These are phyloP conservation scores for Paecilomyces variotii DNA, from an alignment of 2,329 filamentous ascomycete species.

Conservation along the genomic window DNA sequence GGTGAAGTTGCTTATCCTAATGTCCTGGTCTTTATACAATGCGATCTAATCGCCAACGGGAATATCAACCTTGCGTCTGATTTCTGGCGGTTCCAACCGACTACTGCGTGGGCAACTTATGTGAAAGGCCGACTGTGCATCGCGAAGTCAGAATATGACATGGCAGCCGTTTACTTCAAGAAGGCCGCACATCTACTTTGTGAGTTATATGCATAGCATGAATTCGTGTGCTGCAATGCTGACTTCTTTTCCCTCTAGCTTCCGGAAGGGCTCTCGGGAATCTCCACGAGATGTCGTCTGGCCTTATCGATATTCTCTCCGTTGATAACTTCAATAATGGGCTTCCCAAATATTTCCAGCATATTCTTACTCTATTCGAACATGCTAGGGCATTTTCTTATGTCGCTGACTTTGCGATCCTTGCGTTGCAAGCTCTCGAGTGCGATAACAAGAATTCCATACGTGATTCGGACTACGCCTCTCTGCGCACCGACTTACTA, in stretches of 20 bases:
- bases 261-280: slow-evolving; percentile 38
- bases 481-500: slow-evolving; percentile 62
- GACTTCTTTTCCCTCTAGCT: slow-evolving; percentile 16
- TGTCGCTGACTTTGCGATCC: slow-evolving; percentile 72
- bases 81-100: slow-evolving; percentile 58
- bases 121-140: slow-evolving; percentile 75
- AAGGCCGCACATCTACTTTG: slow-evolving; percentile 76
- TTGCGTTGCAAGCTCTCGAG: slow-evolving; percentile 59
- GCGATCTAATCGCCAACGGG: slow-evolving; percentile 60
- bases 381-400: slow-evolving; percentile 66
- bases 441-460: slow-evolving; percentile 22
- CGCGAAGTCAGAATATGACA: slow-evolving; percentile 62
- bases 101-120: slow-evolving; percentile 59
- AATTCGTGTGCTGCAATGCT: not conserved
- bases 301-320: slow-evolving; percentile 68
- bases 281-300: slow-evolving; percentile 41
- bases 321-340: slow-evolving; percentile 62
- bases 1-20: slow-evolving; percentile 49
- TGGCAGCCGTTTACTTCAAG: slow-evolving; percentile 68
- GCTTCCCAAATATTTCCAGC: slow-evolving; percentile 74
- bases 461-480: slow-evolving; percentile 27
- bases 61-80: slow-evolving; percentile 57
- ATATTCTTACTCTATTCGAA: slow-evolving; percentile 77
- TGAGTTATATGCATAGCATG: slow-evolving; percentile 42
- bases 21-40: slow-evolving; percentile 59